Base-by-base conservation (phyloP, 768 basidiomycete genomes). In the Pleurotus ostreatus region DNA sequence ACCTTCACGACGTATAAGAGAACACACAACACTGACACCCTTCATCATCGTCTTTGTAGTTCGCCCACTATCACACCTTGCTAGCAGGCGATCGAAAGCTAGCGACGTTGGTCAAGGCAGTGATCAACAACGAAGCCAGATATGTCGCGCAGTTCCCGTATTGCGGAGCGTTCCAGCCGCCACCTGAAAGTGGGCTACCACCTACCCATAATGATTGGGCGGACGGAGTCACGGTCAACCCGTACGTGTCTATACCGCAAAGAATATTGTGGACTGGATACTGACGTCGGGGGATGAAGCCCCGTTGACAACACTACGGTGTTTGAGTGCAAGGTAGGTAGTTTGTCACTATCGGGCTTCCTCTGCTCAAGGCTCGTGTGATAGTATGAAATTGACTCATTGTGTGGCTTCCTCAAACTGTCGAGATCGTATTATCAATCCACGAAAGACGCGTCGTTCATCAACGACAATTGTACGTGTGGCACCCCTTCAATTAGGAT, bases 161-260 rank as follows among this genome's bases (percentile, higher is more conserved):
- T 67, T 91, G 89, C 62, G 87, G 89, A 40, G 77, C 88, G 13
- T 92, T 92, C 71, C 89, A 92, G 58, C 88, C 89, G 44, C 89
- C 89, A 8, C 81, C 84, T 0, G 88, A 90, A 62, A 89, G 87
- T 58, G 83, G 86, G 3, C 70, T 91, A 25, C 62, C 74, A 1
- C 84, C 84, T 0, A 77, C 82, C 9, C 74, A 81, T 61, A 92
- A 92, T 60, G 78, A 79, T 57, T 92, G 78, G 76, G 89, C 88
- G 0, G 79, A 80, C 55, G 79, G 76, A 22, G 88, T 92, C 9
- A 80, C 74, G 0, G 86, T 91, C 12, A 87, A 86, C 63, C 89
- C 89, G 87, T 89, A 65, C 69, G 85, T 68, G 5, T 15, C 25
- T 23, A 9, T 23, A 9, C n/a, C 38, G 44, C 15, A 38, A 20